These are phyloP conservation scores for Bothriochloa decipiens DNA, from an alignment of 176 grass and related monocot species.

Conservation along the genomic window DNA sequence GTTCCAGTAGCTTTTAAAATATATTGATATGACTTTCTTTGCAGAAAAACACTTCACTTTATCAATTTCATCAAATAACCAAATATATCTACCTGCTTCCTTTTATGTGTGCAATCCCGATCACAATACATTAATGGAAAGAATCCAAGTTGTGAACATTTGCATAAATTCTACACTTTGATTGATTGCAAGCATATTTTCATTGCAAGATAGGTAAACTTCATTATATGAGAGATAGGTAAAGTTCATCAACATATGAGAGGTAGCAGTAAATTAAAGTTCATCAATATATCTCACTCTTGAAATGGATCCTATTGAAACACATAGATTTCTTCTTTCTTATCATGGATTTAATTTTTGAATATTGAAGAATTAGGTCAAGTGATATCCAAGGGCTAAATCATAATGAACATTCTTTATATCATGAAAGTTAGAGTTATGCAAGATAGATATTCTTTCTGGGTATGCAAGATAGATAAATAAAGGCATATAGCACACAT, in stretches of 20 bases:
- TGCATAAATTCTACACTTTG: neutral
- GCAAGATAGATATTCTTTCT: neutral
- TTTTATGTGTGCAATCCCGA: neutral
- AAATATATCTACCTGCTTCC: neutral
- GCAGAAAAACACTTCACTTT: neutral
- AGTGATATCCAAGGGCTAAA: neutral
- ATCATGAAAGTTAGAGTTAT: neutral
- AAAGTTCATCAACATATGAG: neutral
- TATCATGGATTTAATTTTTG: neutral
- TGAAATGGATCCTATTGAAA: neutral
- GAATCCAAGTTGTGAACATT: neutral
- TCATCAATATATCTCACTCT: neutral
- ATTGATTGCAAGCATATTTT: neutral
- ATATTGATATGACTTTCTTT: neutral
- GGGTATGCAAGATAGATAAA: neutral
- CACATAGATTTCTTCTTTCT: neutral
- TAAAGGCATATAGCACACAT: neutral
- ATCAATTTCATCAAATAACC: neutral
- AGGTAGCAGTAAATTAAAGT: neutral
- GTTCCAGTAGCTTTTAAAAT: neutral
- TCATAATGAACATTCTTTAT: neutral
- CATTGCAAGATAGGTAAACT: neutral
- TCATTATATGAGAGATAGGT: neutral
- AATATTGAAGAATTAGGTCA: neutral
- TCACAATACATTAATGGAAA: neutral